A percentile compares a stretch with the other conserved stretches of the same genome.
phyloP scores from a whole-genome alignment of 176 grass and related monocot species.

The Typha latifolia region DNA sequence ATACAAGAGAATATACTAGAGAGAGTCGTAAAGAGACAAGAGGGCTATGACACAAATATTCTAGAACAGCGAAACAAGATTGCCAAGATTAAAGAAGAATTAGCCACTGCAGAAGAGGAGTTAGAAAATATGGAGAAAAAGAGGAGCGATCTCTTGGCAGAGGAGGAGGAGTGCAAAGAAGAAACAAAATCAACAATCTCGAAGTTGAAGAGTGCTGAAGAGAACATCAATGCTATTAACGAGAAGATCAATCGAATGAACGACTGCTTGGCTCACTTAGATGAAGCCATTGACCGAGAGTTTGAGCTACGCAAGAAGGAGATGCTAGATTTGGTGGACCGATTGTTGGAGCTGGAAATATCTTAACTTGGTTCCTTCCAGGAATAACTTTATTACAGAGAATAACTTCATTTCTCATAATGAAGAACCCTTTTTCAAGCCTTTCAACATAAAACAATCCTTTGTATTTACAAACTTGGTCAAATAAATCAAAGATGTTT shows the following conservation, averaged over 20 bases:
- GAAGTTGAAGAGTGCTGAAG: constrained; percentile 8
- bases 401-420: too few species aligned
- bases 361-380: neutral
- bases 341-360: constrained; percentile 15
- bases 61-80: constrained; percentile 21
- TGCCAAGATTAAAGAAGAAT: constrained; percentile 23
- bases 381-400: neutral
- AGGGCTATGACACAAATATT: constrained; percentile 23
- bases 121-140: constrained; percentile 17
- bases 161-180: constrained; percentile 31
- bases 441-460: too few species aligned
- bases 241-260: constrained; percentile 14
- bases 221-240: constrained; percentile 16
- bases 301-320: constrained; percentile 17
- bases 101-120: constrained; percentile 16
- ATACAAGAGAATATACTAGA: constrained; percentile 22
- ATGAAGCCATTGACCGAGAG: constrained; percentile 21
- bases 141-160: constrained; percentile 9
- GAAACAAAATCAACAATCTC: constrained; percentile 14
- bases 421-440: too few species aligned
- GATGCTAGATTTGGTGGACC: constrained; percentile 11
- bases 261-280: constrained; percentile 18
- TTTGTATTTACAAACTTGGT: too few species aligned
- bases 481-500: too few species aligned
- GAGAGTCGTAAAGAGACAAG: constrained; percentile 11